A percentile compares a stretch with the other conserved stretches of the same genome.
These are phyloP conservation scores for Trichoderma citrinoviride DNA, from an alignment of 2,329 filamentous ascomycete genomes.

Conservation along the genomic window DNA sequence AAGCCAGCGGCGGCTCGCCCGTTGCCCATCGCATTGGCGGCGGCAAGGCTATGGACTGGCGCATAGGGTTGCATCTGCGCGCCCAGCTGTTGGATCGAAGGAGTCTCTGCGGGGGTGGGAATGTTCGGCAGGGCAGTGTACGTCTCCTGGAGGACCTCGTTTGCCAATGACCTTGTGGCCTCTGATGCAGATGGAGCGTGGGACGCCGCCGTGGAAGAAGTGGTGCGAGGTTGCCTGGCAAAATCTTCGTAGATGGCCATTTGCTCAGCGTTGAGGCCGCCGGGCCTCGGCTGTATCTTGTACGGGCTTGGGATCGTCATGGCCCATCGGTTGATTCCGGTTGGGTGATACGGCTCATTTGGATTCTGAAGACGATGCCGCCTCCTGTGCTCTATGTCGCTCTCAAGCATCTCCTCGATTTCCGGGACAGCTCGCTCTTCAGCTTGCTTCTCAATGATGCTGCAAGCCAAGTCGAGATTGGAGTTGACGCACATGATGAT, in stretches of 20 bases:
- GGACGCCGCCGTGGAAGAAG: slow-evolving; percentile 51
- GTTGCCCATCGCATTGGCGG: slow-evolving; percentile 42
- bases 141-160: slow-evolving; percentile 63
- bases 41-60: slow-evolving; percentile 45
- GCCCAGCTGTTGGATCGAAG: slow-evolving; percentile 52
- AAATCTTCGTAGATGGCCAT: slow-evolving; percentile 97
- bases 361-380: slow-evolving; percentile 72
- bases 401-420: slow-evolving; percentile 89
- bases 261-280: slow-evolving; percentile 83
- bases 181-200: slow-evolving; percentile 60
- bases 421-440: slow-evolving; percentile 90
- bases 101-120: slow-evolving; percentile 59
- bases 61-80: slow-evolving; percentile 56
- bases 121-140: slow-evolving; percentile 57
- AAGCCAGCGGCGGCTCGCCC: slow-evolving; percentile 48
- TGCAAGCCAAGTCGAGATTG: slow-evolving; percentile 90
- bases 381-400: slow-evolving; percentile 73
- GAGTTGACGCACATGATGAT: slow-evolving; percentile 99
- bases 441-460: slow-evolving; percentile 91
- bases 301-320: slow-evolving; percentile 93
- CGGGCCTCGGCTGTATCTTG: slow-evolving; percentile 68
- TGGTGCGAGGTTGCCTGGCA: slow-evolving; percentile 73
- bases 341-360: slow-evolving; percentile 81
- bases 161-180: slow-evolving; percentile 59
- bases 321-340: slow-evolving; percentile 82